Base-by-base conservation (phyloP, 768 basidiomycete genomes). In the Tricholoma flavovirens region DNA sequence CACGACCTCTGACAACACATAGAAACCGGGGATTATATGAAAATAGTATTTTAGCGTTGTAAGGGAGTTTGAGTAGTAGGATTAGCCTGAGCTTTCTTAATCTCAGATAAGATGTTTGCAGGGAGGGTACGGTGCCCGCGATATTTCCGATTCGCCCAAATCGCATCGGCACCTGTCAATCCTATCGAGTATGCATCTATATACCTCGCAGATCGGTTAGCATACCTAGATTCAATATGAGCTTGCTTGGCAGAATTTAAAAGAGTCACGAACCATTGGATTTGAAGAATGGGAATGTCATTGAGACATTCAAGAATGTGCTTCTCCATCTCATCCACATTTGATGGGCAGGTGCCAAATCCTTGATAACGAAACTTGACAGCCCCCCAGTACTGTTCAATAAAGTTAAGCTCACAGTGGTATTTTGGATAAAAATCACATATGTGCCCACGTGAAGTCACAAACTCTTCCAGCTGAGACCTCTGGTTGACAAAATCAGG, bases 341-440 rank as follows among this genome's bases (percentile, higher is more conserved):
- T 59, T 1, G 55, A 40, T 12, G 69, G 66, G 6, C 42, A 14
- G 3, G 63, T 61, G 14, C 51, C 29, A 29, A 51, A 51, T 2
- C 26, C 15, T 1, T 69, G 60, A 58, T 77, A 77, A 2, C 46
- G n/a, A 9, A 56, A 57, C 56, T 77, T 78, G 12, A 68, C 68
- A 46, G 58, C 62, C 1, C 75, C 69, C 71, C 75, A 65, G 40
- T 62, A 65, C 52, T 59, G 50, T 33, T 51, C 50, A 33, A 51
- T 51, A 21, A 51, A 51, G 11, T 51, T 51, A 4, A 51, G 30
- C 43, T 64, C 61, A 53, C 60, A 61, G 50, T 63, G 60, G 40
- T 71, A 78, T 54, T 77, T 75, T 0, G 69, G 73, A 12, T 72
- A 64, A 55, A 76, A 76, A 17, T 74, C 53, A 53, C 65, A 64